These are phyloP conservation scores for Colletotrichum trifolii DNA, from an alignment of 2,329 filamentous ascomycete genomes.

Conservation along the genomic window DNA sequence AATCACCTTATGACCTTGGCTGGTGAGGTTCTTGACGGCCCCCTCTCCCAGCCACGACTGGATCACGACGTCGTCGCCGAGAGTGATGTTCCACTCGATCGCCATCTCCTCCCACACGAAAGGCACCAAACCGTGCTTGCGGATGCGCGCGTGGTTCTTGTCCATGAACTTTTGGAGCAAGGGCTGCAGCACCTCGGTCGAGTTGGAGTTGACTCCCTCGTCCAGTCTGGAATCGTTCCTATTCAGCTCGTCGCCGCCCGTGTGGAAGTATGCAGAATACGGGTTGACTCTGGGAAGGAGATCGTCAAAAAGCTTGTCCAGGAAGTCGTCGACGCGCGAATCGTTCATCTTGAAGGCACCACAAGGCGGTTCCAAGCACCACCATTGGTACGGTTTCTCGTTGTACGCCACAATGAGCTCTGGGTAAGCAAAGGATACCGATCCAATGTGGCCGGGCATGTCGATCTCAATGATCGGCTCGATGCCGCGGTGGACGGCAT, in stretches of 20 bases:
- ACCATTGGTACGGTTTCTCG: constrained; percentile 65
- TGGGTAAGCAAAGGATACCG: constrained; percentile 73
- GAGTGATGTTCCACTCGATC: constrained; percentile 78
- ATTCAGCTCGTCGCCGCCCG: constrained; percentile 90
- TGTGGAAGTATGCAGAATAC: constrained; percentile 83
- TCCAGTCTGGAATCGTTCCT: constrained; percentile 79
- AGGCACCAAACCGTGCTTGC: constrained; percentile 73
- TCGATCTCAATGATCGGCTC: constrained; percentile 82
- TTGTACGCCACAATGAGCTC: constrained; percentile 77
- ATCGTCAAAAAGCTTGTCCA: constrained; percentile 79
- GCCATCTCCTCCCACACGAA: constrained; percentile 93
- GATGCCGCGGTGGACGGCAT: constrained; percentile 76
- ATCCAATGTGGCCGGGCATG: constrained; percentile 82
- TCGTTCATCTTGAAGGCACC: constrained; percentile 83
- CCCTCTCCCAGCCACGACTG: constrained; percentile 80
- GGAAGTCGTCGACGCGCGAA: constrained; percentile 74
- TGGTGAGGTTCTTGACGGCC: constrained; percentile 70
- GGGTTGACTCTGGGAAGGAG: constrained; percentile 77
- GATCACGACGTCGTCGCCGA: constrained; percentile 77
- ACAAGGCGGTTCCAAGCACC: constrained; percentile 72
- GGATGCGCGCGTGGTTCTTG: constrained; percentile 73
- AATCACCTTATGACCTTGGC: constrained; percentile 75
- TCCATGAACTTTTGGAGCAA: constrained; percentile 83
- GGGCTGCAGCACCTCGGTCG: constrained; percentile 73
- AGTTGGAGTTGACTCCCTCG: constrained; percentile 75